Evolutionary conservation across 257 asterid species (phyloP).

Genomic region (Misopates orontium): DNA sequence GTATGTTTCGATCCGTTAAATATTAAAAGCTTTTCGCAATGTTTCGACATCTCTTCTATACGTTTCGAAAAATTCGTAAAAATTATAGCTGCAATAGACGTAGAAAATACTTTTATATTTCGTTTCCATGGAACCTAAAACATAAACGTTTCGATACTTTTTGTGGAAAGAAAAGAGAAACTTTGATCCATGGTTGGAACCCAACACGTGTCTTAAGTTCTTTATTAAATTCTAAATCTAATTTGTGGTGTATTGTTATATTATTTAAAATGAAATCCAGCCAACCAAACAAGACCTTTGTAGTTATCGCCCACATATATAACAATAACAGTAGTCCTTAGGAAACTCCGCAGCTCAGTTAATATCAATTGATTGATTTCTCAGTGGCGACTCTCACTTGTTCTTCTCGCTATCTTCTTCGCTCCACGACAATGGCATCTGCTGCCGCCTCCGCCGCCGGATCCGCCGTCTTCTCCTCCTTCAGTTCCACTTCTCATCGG

Average conservation of each 20-base stretch:
- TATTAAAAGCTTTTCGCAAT: no score
- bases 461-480: slow-evolving; percentile 37
- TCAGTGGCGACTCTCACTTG: slow-evolving; percentile 22
- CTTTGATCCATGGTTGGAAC: no score
- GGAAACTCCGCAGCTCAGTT: slow-evolving; percentile 27
- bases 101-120: no score
- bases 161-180: no score
- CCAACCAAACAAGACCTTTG: slow-evolving; percentile 6
- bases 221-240: no score
- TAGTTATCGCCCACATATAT: slow-evolving; percentile 22
- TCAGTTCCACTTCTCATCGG: slow-evolving; percentile 19
- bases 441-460: slow-evolving; percentile 42
- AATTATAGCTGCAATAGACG: no score
- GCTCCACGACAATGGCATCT: slow-evolving; percentile 8
- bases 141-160: no score
- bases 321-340: background rate
- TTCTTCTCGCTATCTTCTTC: slow-evolving; percentile 5
- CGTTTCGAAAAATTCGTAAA: no score
- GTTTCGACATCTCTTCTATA: no score
- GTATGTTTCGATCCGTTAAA: no score
- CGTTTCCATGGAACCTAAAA: no score
- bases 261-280: background rate
- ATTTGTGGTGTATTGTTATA: background rate
- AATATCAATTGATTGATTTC: background rate
- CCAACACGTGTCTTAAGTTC: no score